Base-by-base conservation (phyloP, 2,329 filamentous ascomycete genomes). In the Ophiostoma montium region DNA sequence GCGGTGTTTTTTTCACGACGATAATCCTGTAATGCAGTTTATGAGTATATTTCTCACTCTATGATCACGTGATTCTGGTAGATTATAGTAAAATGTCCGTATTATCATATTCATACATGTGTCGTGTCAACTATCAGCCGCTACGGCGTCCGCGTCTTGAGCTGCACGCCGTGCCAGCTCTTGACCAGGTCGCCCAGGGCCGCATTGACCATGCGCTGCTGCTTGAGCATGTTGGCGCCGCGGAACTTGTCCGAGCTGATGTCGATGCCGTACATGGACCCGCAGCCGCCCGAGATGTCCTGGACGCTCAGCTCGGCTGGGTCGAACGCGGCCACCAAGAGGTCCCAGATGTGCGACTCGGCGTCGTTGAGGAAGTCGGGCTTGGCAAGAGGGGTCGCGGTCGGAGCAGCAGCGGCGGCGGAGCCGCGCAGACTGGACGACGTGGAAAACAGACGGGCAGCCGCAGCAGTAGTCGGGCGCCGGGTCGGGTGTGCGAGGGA, bases 241-340 rank as follows among this genome's bases (percentile, higher is more conserved):
- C 72, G 71, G 65, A 94, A 94, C 58, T 71, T 74, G 43, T 78
- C 71, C 8, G 82, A 85, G 44, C 79, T 74, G 55, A 92, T 80
- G 58, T 89, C 82, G 56, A 94, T 82, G 50, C 80, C 82, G 67
- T 92, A 92, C 86, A 92, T 92, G 60, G 80, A 85, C 10, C 86
- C 86, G 66, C 86, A 94, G 30, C 86, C 86, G 51, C 86, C 86
- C 21, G 82, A 86, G 47, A 92, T 78, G 65, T 94, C 86, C 62
- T 83, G 81, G 10, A 92, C 84, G 63, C 79, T 64, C 23, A 80
- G 63, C 51, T 72, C 63, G 0, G 69, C 70, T 0, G 75, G 74
- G 2, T 62, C 54, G 49, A 78, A 74, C 58, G 72, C 72, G 7
- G 64, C 63, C 16, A 63, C 55, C 47, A 79, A 65, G 46, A 70